Base-by-base conservation (phyloP, 1,284 basidiomycete species). In the Trichosporon ovoides region DNA sequence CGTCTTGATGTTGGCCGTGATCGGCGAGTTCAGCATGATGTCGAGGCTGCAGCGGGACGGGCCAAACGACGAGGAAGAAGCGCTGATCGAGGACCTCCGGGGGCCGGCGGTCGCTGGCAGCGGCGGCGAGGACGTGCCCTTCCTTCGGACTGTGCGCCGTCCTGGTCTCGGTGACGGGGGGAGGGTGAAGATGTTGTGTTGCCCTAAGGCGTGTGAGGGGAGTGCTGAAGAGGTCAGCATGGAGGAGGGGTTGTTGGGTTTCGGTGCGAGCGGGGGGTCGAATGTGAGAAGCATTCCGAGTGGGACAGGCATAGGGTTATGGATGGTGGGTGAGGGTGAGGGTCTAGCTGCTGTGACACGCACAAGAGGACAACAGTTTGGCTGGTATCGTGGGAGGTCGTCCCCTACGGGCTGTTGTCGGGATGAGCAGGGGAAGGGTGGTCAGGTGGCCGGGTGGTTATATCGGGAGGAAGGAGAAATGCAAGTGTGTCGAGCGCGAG, bases 1-100 rank as follows among this genome's bases (percentile, higher is more conserved):
- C 24, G 53, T 53, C 40, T 36, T 36, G 14, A 60, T 55, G 38
- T 56, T 33, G 55, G 16, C 37, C n/a, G 49, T 28, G 48, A 56
- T 49, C 7, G 55, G 55, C n/a, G 48, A 51, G 35, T 36, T 34
- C 22, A 48, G 31, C 54, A 55, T 55, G 19, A 12, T 24, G 43
- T 28, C 28, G 43, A 24, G 24, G 7, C 22, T 7, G 43, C 22
- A 28, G 19, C 22, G 24, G 24, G 24, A 4, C 35, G 28, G 24
- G 43, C n/a, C 9, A 22, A 14, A 20, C 43, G 13, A 16, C 24
- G 4, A 22, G 43, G 7, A n/a, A 24, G 4, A 14, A 2, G 43
- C 24, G 24, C 43, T 48, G 43, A 48, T 31, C 4, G 43, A 48
- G 12, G 43, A 48, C 24, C 43, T 7, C 13, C 43, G 22, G 22